Evolutionary conservation across 2,329 filamentous ascomycete genomes (phyloP).

Genomic region (Diaporthe citri): DNA sequence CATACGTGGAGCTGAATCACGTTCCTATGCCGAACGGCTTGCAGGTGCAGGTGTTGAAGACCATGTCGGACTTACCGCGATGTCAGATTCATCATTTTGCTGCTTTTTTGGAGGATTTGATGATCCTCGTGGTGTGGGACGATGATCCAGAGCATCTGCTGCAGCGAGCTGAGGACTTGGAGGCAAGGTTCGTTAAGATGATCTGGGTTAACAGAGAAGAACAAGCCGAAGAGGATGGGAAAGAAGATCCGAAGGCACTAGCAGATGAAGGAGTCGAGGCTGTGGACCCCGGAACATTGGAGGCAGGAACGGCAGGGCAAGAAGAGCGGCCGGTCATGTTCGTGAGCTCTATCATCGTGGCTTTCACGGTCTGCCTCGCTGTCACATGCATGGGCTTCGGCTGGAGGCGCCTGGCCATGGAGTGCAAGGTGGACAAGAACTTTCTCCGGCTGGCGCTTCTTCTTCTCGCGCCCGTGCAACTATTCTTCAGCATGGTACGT

Average conservation of each 20-base stretch:
- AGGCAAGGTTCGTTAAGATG: constrained; percentile 67
- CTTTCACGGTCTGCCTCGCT: constrained; percentile 32
- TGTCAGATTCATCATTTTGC: constrained; percentile 76
- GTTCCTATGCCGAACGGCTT: constrained; percentile 71
- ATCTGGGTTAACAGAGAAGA: constrained; percentile 65
- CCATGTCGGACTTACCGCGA: constrained; percentile 66
- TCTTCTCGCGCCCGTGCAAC: constrained; percentile 24
- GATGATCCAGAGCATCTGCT: constrained; percentile 70
- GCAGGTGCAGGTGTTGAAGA: constrained; percentile 72
- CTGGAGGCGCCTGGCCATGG: constrained; percentile 32
- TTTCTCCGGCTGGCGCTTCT: constrained; percentile 53
- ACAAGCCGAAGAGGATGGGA: constrained; percentile 56
- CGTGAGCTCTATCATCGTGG: constrained; percentile 34
- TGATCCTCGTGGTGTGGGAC: constrained; percentile 73
- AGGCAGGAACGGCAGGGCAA: constrained; percentile 55
- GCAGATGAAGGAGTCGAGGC: constrained; percentile 53
- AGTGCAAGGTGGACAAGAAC: constrained; percentile 26
- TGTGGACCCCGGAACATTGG: constrained; percentile 57
- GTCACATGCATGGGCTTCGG: constrained; percentile 35
- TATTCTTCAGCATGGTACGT: constrained; percentile 38
- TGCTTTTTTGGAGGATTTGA: constrained; percentile 72
- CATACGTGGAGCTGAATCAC: constrained; percentile 58
- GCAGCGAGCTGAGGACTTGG: constrained; percentile 63
- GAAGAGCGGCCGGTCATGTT: constrained; percentile 50
- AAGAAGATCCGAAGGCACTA: constrained; percentile 43